Percentiles rank a stretch among this genome's conserved stretches.
These are phyloP conservation scores for Exophiala sp. DNA, from an alignment of 2,329 filamentous ascomycete genomes.

Conservation along the genomic window DNA sequence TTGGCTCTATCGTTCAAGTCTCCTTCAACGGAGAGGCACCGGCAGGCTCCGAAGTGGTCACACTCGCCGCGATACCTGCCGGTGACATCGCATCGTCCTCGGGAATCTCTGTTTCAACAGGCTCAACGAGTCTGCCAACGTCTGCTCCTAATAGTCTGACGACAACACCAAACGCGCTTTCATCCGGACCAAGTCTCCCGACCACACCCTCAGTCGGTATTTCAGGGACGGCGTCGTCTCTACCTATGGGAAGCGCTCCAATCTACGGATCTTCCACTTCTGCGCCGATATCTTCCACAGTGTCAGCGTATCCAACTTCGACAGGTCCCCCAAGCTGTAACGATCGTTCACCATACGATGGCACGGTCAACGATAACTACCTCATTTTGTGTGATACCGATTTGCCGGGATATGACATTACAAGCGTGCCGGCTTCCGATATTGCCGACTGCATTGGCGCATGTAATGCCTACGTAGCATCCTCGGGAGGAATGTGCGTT, in stretches of 20 bases:
- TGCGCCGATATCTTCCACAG: neutral
- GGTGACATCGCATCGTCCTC: conserved; percentile 2
- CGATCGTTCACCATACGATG: conserved; percentile 20
- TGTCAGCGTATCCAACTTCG: conserved; percentile 11
- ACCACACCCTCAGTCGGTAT: neutral
- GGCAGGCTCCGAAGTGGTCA: conserved; percentile 9
- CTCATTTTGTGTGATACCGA: conserved; percentile 22
- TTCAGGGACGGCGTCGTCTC: neutral
- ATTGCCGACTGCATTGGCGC: conserved; percentile 20
- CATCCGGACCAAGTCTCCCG: neutral
- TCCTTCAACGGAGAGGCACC: conserved; percentile 17
- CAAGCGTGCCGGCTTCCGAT: conserved; percentile 10
- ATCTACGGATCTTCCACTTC: neutral
- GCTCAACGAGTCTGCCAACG: neutral
- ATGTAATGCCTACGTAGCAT: conserved; percentile 16
- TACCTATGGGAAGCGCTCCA: neutral
- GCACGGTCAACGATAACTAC: conserved; percentile 19
- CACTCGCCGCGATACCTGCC: conserved; percentile 7
- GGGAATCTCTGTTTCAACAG: conserved; percentile 2
- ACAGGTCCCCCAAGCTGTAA: conserved; percentile 21
- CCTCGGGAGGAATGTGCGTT: conserved; percentile 13
- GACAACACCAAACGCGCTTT: neutral
- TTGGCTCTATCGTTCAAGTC: conserved; percentile 12
- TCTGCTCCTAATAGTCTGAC: neutral
- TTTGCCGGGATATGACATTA: conserved; percentile 17